Conservation (phyloP, 208 protist species). For the Leptomonas seymouri region DNA sequence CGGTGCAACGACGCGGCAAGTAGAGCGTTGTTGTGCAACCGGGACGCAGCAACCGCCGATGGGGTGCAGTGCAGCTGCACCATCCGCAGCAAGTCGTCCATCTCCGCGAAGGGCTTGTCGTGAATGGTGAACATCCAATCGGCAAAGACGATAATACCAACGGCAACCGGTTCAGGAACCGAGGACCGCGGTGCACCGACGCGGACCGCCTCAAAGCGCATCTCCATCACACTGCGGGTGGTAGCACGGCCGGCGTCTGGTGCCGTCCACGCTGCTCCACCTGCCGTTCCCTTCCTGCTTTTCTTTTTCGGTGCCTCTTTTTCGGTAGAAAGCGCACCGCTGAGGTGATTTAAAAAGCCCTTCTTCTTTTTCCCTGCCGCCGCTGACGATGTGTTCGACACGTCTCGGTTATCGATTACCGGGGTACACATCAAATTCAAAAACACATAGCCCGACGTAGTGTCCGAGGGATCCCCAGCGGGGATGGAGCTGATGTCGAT, state of each 20-base stretch:
- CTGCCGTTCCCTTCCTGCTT: neutral
- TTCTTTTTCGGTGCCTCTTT: neutral
- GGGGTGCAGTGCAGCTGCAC: constrained; percentile 73
- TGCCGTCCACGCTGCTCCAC: neutral
- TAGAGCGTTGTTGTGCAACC: neutral
- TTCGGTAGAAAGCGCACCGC: neutral
- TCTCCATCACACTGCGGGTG: constrained; percentile 70
- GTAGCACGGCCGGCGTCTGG: neutral
- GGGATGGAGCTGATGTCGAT: constrained; percentile 33
- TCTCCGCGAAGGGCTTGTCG: constrained; percentile 84
- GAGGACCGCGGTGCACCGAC: constrained; percentile 39
- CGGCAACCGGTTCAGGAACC: constrained; percentile 53
- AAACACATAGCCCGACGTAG: constrained; percentile 69
- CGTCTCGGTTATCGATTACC: constrained; percentile 13
- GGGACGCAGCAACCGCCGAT: constrained; percentile 11
- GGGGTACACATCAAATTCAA: constrained; percentile 81
- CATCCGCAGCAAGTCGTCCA: constrained; percentile 83
- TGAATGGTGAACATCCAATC: constrained; percentile 90
- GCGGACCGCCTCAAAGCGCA: constrained; percentile 80
- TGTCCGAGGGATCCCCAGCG: constrained; percentile 21
- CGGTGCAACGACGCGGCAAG: constrained; percentile 32
- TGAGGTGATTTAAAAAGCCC: neutral
- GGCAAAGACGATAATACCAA: constrained; percentile 75
- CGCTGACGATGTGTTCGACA: neutral
- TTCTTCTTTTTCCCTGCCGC: constrained; percentile 1